A percentile compares a stretch with the other conserved stretches of the same genome.
phyloP scores from a whole-genome alignment of 495 filamentous ascomycete genomes.

The Aspergillus ostianus region DNA sequence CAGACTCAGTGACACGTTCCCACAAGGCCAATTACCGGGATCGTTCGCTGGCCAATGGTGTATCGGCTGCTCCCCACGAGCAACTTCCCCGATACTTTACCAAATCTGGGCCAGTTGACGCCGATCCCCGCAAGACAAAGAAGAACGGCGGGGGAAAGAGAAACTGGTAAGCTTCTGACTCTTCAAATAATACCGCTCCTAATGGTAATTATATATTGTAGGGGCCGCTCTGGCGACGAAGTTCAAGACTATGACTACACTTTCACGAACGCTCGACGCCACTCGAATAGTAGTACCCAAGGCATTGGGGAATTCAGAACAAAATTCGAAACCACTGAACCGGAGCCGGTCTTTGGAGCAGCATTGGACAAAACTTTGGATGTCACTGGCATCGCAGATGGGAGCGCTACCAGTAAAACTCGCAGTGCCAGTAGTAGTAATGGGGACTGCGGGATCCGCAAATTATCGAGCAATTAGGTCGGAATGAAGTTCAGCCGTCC shows the following conservation, averaged over 20 bases:
- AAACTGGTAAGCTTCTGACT: conserved; percentile 71
- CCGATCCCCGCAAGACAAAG: conserved; percentile 89
- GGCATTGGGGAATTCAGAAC: conserved; percentile 71
- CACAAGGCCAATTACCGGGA: conserved; percentile 91
- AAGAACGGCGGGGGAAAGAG: conserved; percentile 92
- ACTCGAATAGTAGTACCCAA: conserved; percentile 81
- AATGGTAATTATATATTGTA: conserved; percentile 35
- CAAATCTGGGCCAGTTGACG: conserved; percentile 78
- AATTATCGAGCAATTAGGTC: not conserved
- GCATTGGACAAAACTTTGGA: conserved; percentile 59
- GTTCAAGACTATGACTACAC: conserved; percentile 76
- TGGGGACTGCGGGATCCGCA: not conserved
- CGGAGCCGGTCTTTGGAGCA: conserved; percentile 88
- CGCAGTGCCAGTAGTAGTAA: conserved; percentile 27
- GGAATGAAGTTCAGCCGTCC: not conserved
- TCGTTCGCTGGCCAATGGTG: conserved; percentile 66
- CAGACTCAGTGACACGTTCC: conserved; percentile 78
- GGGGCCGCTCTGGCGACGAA: conserved; percentile 84
- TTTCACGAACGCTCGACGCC: conserved; percentile 82
- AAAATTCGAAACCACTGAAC: conserved; percentile 84
- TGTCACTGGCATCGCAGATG: conserved; percentile 26
- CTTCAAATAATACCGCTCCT: conserved; percentile 11
- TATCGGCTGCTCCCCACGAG: conserved; percentile 62
- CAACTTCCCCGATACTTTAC: conserved; percentile 87
- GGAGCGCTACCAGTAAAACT: conserved; percentile 21